Conservation (phyloP, 2,329 filamentous ascomycete species). For the Diaporthe humulicola region DNA sequence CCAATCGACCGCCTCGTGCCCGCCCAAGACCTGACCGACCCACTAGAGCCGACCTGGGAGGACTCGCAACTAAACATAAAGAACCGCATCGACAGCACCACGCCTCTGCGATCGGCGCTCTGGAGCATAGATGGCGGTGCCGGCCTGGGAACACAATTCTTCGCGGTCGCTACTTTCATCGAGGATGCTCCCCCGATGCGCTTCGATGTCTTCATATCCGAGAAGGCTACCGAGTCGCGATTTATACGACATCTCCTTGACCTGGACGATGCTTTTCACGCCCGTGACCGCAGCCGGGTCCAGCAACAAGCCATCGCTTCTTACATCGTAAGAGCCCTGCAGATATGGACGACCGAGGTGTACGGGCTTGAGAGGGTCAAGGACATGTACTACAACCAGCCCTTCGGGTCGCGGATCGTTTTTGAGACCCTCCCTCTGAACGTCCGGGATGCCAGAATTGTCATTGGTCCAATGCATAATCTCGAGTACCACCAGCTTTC, state of each 20-base stretch:
- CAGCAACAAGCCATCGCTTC: conserved; percentile 64
- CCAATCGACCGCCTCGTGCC: neutral
- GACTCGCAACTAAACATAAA: conserved; percentile 69
- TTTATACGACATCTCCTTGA: conserved; percentile 61
- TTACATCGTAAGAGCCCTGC: conserved; percentile 67
- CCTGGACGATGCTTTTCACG: conserved; percentile 67
- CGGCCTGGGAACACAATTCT: conserved; percentile 70
- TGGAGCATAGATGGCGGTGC: conserved; percentile 73
- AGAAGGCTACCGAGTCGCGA: conserved; percentile 57
- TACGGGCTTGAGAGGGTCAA: conserved; percentile 47
- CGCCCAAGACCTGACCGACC: neutral
- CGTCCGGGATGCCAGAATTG: conserved; percentile 59
- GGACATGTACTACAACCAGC: conserved; percentile 58
- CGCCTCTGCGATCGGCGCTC: conserved; percentile 55
- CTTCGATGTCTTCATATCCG: conserved; percentile 70
- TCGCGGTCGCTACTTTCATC: conserved; percentile 67
- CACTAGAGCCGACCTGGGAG: conserved; percentile 53
- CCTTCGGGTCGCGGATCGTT: conserved; percentile 71
- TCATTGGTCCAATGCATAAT: conserved; percentile 63
- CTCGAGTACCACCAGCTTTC: conserved; percentile 67
- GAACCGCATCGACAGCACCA: conserved; percentile 71
- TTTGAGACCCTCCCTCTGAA: conserved; percentile 64
- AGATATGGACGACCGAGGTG: conserved; percentile 61
- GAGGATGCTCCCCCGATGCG: conserved; percentile 61
- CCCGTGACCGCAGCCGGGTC: conserved; percentile 62